phyloP scores from a whole-genome alignment of 2,329 filamentous ascomycete genomes.

The Xylariaceae sp. region DNA sequence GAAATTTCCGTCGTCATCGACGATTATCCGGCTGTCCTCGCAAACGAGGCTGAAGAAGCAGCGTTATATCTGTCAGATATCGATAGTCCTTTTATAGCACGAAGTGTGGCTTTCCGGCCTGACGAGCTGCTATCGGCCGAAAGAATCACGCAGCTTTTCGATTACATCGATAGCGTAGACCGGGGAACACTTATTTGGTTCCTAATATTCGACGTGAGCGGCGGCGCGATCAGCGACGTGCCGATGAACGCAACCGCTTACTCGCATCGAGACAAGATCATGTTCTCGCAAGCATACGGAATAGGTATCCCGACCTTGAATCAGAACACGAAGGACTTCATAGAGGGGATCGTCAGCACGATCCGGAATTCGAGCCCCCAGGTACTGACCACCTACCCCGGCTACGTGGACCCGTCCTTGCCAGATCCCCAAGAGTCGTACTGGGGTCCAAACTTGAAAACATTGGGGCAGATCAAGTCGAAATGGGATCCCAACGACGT shows the following conservation, averaged over 20 bases:
- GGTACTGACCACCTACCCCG: constrained; percentile 59
- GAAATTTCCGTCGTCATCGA: constrained; percentile 51
- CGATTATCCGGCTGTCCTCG: constrained; percentile 65
- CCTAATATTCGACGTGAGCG: constrained; percentile 64
- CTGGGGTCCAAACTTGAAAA: constrained; percentile 56
- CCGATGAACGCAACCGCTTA: constrained; percentile 61
- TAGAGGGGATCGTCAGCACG: constrained; percentile 52
- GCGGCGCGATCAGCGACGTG: constrained; percentile 61
- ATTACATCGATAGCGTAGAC: constrained; percentile 52
- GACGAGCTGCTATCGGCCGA: constrained; percentile 51
- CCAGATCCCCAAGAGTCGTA: constrained; percentile 53
- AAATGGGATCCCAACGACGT: constrained; percentile 55
- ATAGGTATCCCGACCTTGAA: constrained; percentile 52
- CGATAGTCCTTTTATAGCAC: constrained; percentile 57
- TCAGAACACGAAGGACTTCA: constrained; percentile 51
- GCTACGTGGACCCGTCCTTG: constrained; percentile 61
- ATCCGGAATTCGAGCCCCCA: constrained; percentile 43
- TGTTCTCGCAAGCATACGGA: constrained; percentile 66
- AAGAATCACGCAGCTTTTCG: constrained; percentile 53
- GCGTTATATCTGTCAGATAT: constrained; percentile 51
- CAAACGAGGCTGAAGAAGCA: constrained; percentile 53
- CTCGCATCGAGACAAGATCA: constrained; percentile 64
- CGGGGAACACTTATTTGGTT: constrained; percentile 61
- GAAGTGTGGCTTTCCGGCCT: constrained; percentile 56
- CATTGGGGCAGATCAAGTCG: constrained; percentile 53